Evolutionary conservation across 108 stramenopile genomes (phyloP).

Genomic region (Skeletonema marinoi): DNA sequence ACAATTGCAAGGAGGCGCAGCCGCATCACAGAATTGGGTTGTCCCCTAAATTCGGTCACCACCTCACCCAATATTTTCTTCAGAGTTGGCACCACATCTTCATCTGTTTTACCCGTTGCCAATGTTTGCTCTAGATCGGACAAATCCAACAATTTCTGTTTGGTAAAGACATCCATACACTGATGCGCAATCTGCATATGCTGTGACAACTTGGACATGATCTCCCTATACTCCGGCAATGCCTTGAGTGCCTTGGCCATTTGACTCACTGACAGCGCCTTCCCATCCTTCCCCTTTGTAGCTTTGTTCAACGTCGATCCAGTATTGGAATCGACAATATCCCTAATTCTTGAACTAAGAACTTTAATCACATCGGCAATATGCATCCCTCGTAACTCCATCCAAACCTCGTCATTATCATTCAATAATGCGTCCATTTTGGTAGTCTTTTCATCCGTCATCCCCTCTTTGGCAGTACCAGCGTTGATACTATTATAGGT

Average conservation of each 20-base stretch:
- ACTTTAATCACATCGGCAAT: conserved; percentile 93
- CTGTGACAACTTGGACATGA: conserved; percentile 91
- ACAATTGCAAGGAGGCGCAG: conserved; percentile 87
- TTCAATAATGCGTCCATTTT: conserved; percentile 87
- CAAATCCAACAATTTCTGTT: conserved; percentile 71
- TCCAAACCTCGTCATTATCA: conserved; percentile 96
- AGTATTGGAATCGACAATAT: conserved; percentile 74
- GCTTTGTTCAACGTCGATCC: conserved; percentile 50
- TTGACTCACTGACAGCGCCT: conserved; percentile 76
- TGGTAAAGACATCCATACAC: conserved; percentile 90
- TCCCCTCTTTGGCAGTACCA: conserved; percentile 45
- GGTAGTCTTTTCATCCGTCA: conserved; percentile 48
- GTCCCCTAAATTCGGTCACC: conserved; percentile 58
- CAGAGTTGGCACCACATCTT: conserved; percentile 68
- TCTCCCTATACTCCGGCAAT: conserved; percentile 93
- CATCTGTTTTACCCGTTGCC: conserved; percentile 90
- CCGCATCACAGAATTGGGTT: conserved; percentile 52
- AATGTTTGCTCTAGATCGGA: conserved; percentile 93
- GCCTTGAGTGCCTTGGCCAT: conserved; percentile 93
- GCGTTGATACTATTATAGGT: conserved; percentile 63
- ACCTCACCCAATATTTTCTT: conserved; percentile 67
- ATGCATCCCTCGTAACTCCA: conserved; percentile 93
- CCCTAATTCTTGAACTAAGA: conserved; percentile 74
- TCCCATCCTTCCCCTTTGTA: conserved; percentile 36
- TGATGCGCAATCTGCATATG: conserved; percentile 94